Percentiles rank a stretch among this genome's conserved stretches.
These are phyloP conservation scores for Zanthoxylum bungeanum DNA, from an alignment of 345 rosid genomes.

Conservation along the genomic window DNA sequence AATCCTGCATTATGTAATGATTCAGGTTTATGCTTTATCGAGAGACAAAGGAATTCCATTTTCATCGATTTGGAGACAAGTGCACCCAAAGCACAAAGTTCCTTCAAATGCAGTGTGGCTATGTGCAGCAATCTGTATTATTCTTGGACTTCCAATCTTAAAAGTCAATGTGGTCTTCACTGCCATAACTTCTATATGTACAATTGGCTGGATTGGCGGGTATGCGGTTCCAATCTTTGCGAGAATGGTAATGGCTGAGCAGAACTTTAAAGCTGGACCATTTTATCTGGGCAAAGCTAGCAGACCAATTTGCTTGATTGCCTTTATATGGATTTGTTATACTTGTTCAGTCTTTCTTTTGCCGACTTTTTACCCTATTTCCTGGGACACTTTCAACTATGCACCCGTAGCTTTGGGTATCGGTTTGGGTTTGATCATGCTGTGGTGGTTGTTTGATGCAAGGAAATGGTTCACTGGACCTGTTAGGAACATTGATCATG, in stretches of 20 bases:
- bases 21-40: constrained; percentile 52
- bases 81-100: constrained; percentile 59
- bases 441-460: constrained; percentile 58
- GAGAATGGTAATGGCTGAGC: constrained; percentile 56
- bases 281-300: constrained; percentile 58
- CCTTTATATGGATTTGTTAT: constrained; percentile 66
- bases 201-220: constrained; percentile 70
- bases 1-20: not conserved
- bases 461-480: constrained; percentile 66
- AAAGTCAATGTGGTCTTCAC: constrained; percentile 54
- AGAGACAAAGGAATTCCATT: constrained; percentile 58
- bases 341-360: constrained; percentile 58
- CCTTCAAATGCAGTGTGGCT: constrained; percentile 69
- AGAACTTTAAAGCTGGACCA: constrained; percentile 55
- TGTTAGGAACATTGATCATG: constrained; percentile 47
- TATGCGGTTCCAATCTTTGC: constrained; percentile 61
- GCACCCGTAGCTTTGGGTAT: constrained; percentile 52
- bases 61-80: constrained; percentile 46
- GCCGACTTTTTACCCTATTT: constrained; percentile 49
- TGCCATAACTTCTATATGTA: constrained; percentile 57
- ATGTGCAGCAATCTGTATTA: constrained; percentile 51
- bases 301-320: constrained; percentile 45
- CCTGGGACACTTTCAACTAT: constrained; percentile 52
- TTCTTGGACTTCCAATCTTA: constrained; percentile 56
- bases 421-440: constrained; percentile 41